These are phyloP conservation scores for Trichosporon faecale DNA, from an alignment of 1,284 basidiomycete species.

Conservation along the genomic window DNA sequence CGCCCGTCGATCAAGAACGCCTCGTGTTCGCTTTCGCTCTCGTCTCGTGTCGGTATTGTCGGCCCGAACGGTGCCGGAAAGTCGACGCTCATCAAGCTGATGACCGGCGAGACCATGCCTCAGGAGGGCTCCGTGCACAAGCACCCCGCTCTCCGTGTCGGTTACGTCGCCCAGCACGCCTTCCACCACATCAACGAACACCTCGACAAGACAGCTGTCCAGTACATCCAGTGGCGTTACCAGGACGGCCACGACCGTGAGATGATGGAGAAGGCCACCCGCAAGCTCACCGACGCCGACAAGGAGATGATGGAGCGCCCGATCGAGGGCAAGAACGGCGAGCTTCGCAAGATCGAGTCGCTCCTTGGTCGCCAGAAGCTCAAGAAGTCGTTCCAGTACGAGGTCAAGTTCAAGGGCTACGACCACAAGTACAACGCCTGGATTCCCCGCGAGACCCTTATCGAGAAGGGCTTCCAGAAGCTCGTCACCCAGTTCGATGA, in stretches of 20 bases:
- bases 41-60: constrained; percentile 86
- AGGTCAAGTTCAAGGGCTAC: constrained; percentile 93
- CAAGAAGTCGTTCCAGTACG: constrained; percentile 93
- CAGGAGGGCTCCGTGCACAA: constrained; percentile 94
- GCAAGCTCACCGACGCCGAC: constrained; percentile 85
- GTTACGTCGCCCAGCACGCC: constrained; percentile 97
- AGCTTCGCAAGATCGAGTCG: constrained; percentile 78
- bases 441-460: constrained; percentile 84
- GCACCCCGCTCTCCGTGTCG: constrained; percentile 91
- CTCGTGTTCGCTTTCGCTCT: constrained; percentile 88
- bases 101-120: constrained; percentile 93
- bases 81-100: constrained; percentile 94
- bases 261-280: constrained; percentile 86
- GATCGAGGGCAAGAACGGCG: constrained; percentile 88
- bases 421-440: constrained; percentile 90
- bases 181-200: constrained; percentile 94
- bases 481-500: constrained; percentile 94
- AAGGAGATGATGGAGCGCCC: constrained; percentile 75
- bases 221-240: constrained; percentile 98
- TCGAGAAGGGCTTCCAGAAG: constrained; percentile 87
- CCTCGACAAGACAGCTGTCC: constrained; percentile 89
- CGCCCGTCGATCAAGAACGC: constrained; percentile 82
- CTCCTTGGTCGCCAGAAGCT: constrained; percentile 96
- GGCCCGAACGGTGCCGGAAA: constrained; percentile 98
- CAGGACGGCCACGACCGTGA: constrained; percentile 98